Percentiles rank a stretch among this genome's conserved stretches.
Evolutionary conservation across 139 green algal genomes (phyloP).

Genomic region (Chlorella ohadii): DNA sequence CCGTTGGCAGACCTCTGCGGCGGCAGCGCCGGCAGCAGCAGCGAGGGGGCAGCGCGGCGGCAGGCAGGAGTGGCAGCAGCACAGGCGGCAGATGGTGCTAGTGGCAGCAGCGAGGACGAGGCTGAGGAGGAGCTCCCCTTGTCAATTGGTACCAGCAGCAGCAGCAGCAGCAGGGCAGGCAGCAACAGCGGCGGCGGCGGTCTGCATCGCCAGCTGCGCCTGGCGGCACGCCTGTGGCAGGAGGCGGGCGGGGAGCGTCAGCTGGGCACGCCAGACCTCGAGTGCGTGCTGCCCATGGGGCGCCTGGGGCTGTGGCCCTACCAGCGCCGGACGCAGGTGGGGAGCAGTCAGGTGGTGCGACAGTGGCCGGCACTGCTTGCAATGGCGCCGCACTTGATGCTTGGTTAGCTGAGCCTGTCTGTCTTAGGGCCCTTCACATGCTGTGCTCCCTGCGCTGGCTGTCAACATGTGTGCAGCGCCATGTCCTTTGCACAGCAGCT

Average conservation of each 20-base stretch:
- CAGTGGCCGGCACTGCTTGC: no score
- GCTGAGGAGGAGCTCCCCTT: neutral
- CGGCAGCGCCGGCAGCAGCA: neutral
- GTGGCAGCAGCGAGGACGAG: neutral
- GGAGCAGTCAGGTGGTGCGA: no score
- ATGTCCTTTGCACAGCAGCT: no score
- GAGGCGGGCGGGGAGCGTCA: constrained; percentile 52
- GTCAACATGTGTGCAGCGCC: no score
- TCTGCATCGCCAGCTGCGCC: constrained; percentile 12
- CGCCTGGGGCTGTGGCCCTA: constrained; percentile 47
- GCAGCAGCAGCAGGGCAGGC: neutral
- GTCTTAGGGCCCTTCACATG: no score
- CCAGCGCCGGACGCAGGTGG: constrained; percentile 38
- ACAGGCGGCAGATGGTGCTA: neutral
- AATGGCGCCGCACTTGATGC: no score
- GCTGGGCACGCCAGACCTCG: constrained; percentile 50
- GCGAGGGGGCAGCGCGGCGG: neutral
- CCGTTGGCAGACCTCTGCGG: constrained; percentile 78
- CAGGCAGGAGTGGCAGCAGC: neutral
- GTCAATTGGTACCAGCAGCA: neutral
- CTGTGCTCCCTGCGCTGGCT: neutral
- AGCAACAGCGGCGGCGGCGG: neutral
- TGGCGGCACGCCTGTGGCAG: constrained; percentile 47
- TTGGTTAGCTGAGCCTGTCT: no score
- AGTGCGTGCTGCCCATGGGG: constrained; percentile 62